These are phyloP conservation scores for Aspergillus sp. DNA, from an alignment of 2,329 filamentous ascomycete species.

Conservation along the genomic window DNA sequence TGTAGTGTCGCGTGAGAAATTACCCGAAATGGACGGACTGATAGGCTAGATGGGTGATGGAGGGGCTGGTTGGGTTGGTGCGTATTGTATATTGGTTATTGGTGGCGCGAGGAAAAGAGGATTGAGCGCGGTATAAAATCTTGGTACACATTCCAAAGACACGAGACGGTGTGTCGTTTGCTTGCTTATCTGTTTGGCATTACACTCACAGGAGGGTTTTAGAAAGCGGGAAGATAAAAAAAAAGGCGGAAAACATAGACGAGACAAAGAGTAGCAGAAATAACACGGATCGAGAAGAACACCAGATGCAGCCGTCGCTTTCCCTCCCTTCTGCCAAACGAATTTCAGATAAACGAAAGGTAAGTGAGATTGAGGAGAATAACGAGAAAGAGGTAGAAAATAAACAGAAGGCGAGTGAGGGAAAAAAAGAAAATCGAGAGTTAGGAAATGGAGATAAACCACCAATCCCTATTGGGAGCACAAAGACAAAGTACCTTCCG, in stretches of 20 bases:
- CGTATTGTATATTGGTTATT: not conserved
- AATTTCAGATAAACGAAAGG: conserved; percentile 18
- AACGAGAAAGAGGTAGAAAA: conserved; percentile 13
- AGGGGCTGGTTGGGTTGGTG: not conserved
- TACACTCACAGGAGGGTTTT: conserved; percentile 29
- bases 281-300: conserved; percentile 22
- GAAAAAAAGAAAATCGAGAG: conserved; percentile 6
- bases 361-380: conserved; percentile 7
- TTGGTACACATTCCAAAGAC: conserved; percentile 22
- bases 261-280: conserved; percentile 7
- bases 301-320: conserved; percentile 31
- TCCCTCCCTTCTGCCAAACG: conserved; percentile 25
- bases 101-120: not conserved
- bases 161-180: conserved; percentile 23
- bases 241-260: not conserved
- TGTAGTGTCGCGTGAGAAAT: not conserved
- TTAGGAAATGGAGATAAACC: conserved; percentile 14
- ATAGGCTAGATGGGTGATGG: not conserved
- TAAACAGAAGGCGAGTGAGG: conserved; percentile 12
- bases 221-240: conserved; percentile 20
- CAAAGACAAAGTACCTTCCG: conserved; percentile 29
- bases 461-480: conserved; percentile 23
- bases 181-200: conserved; percentile 31
- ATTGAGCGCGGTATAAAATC: conserved; percentile 10
- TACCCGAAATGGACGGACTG: not conserved